A percentile compares a stretch with the other conserved stretches of the same genome.
Evolutionary conservation across 2,329 filamentous ascomycete genomes (phyloP).

Genomic region (Phyllosticta citrichinensis): DNA sequence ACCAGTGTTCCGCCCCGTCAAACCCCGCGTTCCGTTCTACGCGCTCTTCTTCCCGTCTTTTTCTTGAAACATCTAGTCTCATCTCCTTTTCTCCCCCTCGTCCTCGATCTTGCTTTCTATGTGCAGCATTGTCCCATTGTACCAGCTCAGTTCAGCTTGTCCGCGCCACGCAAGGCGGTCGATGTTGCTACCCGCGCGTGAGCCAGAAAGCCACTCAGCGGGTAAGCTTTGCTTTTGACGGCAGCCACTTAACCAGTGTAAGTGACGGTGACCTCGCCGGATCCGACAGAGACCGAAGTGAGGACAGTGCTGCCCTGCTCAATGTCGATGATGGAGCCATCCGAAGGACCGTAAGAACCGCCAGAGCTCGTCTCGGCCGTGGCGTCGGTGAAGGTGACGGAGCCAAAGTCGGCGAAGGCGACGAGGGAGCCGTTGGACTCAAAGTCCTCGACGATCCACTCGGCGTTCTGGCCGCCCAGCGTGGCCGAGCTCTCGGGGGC

Average conservation of each 20-base stretch:
- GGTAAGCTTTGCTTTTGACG: no score
- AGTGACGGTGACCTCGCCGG: constrained; percentile 1
- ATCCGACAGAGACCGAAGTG: constrained; percentile 3
- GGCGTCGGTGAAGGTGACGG: constrained; percentile 4
- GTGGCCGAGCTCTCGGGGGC: background rate
- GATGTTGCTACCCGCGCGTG: no score
- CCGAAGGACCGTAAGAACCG: constrained; percentile 22
- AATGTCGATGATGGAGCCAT: constrained; percentile 38
- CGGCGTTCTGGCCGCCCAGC: constrained; percentile 11
- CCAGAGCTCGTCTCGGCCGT: constrained; percentile 1
- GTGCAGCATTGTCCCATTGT: no score
- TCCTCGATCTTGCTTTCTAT: background rate
- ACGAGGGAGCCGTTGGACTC: constrained; percentile 3
- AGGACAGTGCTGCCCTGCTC: constrained; percentile 26
- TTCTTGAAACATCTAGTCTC: background rate
- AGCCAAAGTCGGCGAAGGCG: constrained; percentile 8
- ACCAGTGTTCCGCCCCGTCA: background rate
- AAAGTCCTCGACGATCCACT: constrained; percentile 12
- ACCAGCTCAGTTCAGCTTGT: background rate
- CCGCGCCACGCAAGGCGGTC: background rate
- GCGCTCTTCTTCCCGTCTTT: background rate
- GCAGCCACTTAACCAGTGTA: constrained; percentile 1
- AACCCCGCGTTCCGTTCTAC: background rate
- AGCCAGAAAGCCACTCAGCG: no score
- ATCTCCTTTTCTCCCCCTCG: background rate